These are phyloP conservation scores for Amanita thiersii DNA, from an alignment of 768 basidiomycete species.

Conservation along the genomic window DNA sequence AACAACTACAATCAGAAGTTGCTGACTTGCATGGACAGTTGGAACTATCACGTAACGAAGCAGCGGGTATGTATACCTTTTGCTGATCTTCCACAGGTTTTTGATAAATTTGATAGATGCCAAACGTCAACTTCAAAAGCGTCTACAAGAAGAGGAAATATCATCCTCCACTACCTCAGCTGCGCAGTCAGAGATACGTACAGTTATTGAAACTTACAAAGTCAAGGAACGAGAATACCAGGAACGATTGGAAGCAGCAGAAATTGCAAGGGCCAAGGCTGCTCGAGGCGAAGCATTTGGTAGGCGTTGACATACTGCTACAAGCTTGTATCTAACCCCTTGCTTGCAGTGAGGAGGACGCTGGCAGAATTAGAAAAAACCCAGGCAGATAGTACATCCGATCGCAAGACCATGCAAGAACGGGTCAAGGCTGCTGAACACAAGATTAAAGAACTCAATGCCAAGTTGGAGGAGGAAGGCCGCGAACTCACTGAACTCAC, in stretches of 20 bases:
- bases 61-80: constrained; percentile 45
- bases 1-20: constrained; percentile 49
- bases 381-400: constrained; percentile 39
- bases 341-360: constrained; percentile 43
- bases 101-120: constrained; percentile 29
- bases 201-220: constrained; percentile 58
- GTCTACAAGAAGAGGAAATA: constrained; percentile 58
- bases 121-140: constrained; percentile 49
- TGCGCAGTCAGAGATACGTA: constrained; percentile 55
- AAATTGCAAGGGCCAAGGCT: constrained; percentile 59
- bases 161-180: constrained; percentile 50
- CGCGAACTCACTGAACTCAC: constrained; percentile 59
- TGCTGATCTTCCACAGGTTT: constrained; percentile 1
- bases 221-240: constrained; percentile 52
- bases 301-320: constrained; percentile 18
- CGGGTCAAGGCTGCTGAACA: constrained; percentile 41
- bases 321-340: constrained; percentile 9
- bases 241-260: constrained; percentile 55
- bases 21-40: constrained; percentile 46
- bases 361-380: constrained; percentile 56
- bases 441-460: constrained; percentile 46
- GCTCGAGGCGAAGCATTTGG: constrained; percentile 58
- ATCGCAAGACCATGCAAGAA: constrained; percentile 44
- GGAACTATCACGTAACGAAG: constrained; percentile 52
- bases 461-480: constrained; percentile 59